These are phyloP conservation scores for Boletellus deceptivus DNA, from an alignment of 1,284 basidiomycete genomes.

Conservation along the genomic window DNA sequence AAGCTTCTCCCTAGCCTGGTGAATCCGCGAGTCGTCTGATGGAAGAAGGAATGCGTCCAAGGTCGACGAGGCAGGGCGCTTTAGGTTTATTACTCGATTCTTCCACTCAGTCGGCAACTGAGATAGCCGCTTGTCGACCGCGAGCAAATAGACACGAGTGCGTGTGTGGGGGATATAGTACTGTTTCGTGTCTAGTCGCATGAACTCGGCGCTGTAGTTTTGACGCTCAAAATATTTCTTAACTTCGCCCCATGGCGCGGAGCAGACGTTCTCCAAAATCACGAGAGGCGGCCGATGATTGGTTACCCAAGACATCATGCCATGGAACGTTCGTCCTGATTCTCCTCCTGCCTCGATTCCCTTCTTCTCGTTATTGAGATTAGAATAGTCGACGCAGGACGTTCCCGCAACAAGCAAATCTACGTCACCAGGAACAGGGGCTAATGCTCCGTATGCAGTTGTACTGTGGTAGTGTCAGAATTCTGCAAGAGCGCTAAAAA, in stretches of 20 bases:
- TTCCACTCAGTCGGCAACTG: conserved; percentile 73
- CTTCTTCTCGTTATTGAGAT: conserved; percentile 91
- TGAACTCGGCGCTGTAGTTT: conserved; percentile 73
- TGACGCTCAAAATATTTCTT: conserved; percentile 73
- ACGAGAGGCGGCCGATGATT: conserved; percentile 87
- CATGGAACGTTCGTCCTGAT: conserved; percentile 85
- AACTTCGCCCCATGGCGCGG: conserved; percentile 85
- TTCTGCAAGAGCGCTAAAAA: background rate
- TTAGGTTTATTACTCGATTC: conserved; percentile 58
- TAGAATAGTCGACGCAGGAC: conserved; percentile 95
- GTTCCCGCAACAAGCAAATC: conserved; percentile 92
- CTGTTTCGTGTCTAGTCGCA: conserved; percentile 86
- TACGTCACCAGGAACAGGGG: conserved; percentile 85
- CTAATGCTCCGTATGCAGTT: conserved; percentile 89
- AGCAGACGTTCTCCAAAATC: conserved; percentile 92
- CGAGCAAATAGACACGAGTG: conserved; percentile 84
- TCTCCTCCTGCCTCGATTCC: conserved; percentile 85
- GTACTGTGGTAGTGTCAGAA: conserved; percentile 47
- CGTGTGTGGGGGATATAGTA: conserved; percentile 96
- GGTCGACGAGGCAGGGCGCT: conserved; percentile 85
- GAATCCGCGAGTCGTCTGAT: conserved; percentile 88
- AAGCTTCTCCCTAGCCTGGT: conserved; percentile 83
- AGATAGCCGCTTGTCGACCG: conserved; percentile 62
- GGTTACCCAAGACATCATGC: conserved; percentile 92
- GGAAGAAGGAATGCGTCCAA: conserved; percentile 91